phyloP scores from a whole-genome alignment of 371 early-diverging fungal species.

The Batkoa obscura region DNA sequence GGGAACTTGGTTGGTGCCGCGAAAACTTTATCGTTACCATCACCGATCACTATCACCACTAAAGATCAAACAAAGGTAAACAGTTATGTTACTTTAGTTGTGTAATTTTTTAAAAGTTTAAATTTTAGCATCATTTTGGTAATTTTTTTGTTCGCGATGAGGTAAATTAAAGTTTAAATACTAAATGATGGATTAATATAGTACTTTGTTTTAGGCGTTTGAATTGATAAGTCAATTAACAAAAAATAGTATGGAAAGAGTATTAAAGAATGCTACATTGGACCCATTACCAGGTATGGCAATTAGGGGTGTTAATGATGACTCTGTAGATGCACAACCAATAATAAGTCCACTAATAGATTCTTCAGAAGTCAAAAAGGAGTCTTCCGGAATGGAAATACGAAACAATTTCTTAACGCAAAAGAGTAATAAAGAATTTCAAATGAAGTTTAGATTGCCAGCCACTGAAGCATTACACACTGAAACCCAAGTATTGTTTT shows the following conservation, averaged over 20 bases:
- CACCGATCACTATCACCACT: conserved; percentile 67
- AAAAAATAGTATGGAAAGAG: conserved; percentile 64
- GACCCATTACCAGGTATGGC: conserved; percentile 45
- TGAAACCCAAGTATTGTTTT: conserved; percentile 27
- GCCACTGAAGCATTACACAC: conserved; percentile 34
- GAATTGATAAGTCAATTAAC: conserved; percentile 81
- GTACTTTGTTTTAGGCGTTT: conserved; percentile 25
- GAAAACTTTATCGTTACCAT: conserved; percentile 26
- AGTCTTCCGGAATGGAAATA: conserved; percentile 18
- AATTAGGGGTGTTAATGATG: conserved; percentile 17
- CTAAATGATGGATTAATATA: not conserved
- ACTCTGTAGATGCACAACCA: conserved; percentile 8
- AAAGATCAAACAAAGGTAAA: conserved; percentile 57
- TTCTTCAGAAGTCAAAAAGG: conserved; percentile 20
- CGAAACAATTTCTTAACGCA: conserved; percentile 38
- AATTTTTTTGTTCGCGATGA: conserved; percentile 91
- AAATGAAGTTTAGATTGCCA: conserved; percentile 48
- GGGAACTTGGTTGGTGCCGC: conserved; percentile 27
- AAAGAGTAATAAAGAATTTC: conserved; percentile 59
- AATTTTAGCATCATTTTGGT: conserved; percentile 55
- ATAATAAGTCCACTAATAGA: too few species aligned
- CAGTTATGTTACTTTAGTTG: not conserved
- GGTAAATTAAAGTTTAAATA: conserved; percentile 7
- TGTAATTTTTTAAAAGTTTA: not conserved
- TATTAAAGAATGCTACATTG: conserved; percentile 57